These are phyloP conservation scores for Cytidiella melzeri DNA, from an alignment of 768 basidiomycete genomes.

Conservation along the genomic window DNA sequence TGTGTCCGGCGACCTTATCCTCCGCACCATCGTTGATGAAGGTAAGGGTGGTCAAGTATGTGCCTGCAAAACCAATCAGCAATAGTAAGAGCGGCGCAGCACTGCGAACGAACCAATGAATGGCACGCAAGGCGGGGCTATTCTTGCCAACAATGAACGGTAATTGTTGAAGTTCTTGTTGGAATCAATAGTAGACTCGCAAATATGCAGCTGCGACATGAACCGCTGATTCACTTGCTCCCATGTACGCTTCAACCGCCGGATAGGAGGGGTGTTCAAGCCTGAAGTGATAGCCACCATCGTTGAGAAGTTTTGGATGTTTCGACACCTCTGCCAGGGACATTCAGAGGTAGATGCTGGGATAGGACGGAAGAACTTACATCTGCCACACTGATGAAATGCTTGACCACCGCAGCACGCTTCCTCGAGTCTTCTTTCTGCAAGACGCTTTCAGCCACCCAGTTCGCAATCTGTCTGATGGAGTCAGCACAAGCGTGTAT, in stretches of 20 bases:
- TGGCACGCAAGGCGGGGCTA: conserved; percentile 91
- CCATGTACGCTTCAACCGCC: conserved; percentile 89
- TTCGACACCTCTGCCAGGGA: conserved; percentile 70
- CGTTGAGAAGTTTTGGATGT: conserved; percentile 87
- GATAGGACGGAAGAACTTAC: conserved; percentile 39
- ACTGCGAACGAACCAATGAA: conserved; percentile 74
- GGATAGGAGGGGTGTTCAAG: conserved; percentile 87
- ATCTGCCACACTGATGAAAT: conserved; percentile 88
- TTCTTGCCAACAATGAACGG: conserved; percentile 70
- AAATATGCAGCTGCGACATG: conserved; percentile 64
- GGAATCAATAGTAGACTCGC: conserved; percentile 88
- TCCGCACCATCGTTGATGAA: conserved; percentile 97
- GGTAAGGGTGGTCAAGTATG: conserved; percentile 93
- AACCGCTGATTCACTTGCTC: conserved; percentile 75
- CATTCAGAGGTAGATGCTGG: not conserved
- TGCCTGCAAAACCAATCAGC: conserved; percentile 46
- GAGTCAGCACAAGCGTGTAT: too few relatives aligned
- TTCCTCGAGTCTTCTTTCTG: conserved; percentile 75
- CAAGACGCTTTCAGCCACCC: conserved; percentile 87
- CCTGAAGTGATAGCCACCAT: conserved; percentile 97
- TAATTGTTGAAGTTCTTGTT: conserved; percentile 95
- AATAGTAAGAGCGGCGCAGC: too few relatives aligned
- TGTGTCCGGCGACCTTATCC: conserved; percentile 67
- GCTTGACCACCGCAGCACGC: conserved; percentile 77
- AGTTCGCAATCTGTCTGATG: conserved; percentile 73